These are phyloP conservation scores for Alnus glutinosa DNA, from an alignment of 306 rosid species.

Conservation along the genomic window DNA sequence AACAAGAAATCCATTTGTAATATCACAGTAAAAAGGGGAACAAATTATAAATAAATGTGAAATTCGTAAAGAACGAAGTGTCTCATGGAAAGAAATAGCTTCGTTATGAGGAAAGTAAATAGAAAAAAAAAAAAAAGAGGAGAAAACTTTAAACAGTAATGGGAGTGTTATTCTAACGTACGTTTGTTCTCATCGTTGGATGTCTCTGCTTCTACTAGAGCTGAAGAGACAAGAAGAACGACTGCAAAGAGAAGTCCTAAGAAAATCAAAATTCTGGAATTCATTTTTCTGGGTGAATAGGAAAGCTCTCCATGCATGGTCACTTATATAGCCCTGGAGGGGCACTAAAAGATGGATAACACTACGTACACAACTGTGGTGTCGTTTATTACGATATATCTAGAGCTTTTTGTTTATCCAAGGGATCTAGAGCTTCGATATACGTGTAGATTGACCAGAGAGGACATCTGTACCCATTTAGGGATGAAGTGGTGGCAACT, in stretches of 20 bases:
- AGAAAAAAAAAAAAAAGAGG: no score
- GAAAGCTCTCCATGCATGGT: background rate
- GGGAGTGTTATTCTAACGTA: no score
- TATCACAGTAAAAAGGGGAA: no score
- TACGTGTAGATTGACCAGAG: background rate
- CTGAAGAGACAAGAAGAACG: conserved; percentile 31
- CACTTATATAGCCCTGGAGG: background rate
- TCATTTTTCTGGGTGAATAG: background rate
- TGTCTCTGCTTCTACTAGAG: conserved; percentile 20
- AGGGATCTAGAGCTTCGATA: background rate
- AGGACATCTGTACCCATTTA: background rate
- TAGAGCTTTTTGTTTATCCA: no score
- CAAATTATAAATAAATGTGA: no score
- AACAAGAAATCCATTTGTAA: no score
- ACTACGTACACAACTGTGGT: background rate
- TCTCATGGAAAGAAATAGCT: no score
- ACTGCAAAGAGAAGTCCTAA: background rate
- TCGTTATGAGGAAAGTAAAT: no score
- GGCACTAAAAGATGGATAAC: background rate
- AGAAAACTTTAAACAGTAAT: no score
- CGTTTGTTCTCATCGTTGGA: conserved; percentile 2
- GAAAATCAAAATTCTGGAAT: conserved; percentile 10
- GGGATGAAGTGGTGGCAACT: background rate
- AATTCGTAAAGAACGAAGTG: no score
- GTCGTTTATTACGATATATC: background rate